phyloP scores from a whole-genome alignment of 1,284 basidiomycete genomes.

The Leccinum huronense region DNA sequence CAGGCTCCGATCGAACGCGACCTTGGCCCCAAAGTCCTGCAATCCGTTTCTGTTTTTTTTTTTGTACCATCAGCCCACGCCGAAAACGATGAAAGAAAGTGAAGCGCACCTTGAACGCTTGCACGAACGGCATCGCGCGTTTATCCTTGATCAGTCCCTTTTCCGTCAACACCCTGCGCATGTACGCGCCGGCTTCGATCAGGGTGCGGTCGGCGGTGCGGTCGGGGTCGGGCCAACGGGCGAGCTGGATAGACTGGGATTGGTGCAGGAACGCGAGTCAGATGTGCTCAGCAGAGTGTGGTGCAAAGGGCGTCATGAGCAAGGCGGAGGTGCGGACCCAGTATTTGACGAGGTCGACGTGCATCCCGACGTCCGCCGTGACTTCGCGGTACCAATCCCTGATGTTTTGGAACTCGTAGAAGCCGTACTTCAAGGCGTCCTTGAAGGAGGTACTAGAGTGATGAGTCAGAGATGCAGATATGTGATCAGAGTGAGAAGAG shows the following conservation, averaged over 20 bases:
- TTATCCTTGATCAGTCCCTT: slow-evolving; percentile 95
- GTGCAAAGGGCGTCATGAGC: slow-evolving; percentile 86
- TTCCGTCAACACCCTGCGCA: slow-evolving; percentile 70
- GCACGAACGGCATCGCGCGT: slow-evolving; percentile 93
- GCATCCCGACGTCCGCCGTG: slow-evolving; percentile 88
- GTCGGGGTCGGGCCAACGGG: slow-evolving; percentile 72
- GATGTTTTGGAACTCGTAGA: slow-evolving; percentile 92
- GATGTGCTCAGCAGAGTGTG: slow-evolving; percentile 94
- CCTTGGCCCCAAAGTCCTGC: slow-evolving; percentile 71
- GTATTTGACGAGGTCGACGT: slow-evolving; percentile 70
- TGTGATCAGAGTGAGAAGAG: not conserved
- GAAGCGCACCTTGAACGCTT: slow-evolving; percentile 76
- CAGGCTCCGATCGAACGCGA: slow-evolving; percentile 85
- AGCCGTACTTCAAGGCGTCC: slow-evolving; percentile 92
- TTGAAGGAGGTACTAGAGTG: slow-evolving; percentile 84
- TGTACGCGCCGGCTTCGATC: slow-evolving; percentile 79
- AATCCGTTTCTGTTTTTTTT: slow-evolving; percentile 70
- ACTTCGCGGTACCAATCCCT: slow-evolving; percentile 98
- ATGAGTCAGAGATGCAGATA: slow-evolving; percentile 3
- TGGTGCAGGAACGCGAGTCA: slow-evolving; percentile 78
- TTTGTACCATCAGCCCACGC: not conserved
- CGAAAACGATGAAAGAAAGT: slow-evolving; percentile 17
- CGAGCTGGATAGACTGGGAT: slow-evolving; percentile 76
- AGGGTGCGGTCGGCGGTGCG: slow-evolving; percentile 57
- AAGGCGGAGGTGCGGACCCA: slow-evolving; percentile 86